Conservation (phyloP, 2,329 filamentous ascomycete species). For the Microcyclospora tardicrescens region DNA sequence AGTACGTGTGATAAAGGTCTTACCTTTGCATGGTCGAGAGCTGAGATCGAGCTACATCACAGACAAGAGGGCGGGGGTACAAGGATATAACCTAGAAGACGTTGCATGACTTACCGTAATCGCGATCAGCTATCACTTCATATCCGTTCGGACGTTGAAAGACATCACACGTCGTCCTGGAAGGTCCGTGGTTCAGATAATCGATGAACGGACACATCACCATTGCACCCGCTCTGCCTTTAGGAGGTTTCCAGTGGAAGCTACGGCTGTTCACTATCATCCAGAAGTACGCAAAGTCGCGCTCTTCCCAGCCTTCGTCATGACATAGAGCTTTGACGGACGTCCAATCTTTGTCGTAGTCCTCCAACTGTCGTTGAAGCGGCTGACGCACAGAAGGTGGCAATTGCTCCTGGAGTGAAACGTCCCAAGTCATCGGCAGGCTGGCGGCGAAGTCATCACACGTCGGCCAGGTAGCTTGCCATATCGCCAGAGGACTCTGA, state of each 20-base stretch:
- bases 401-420: slow-evolving; percentile 26
- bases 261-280: slow-evolving; percentile 47
- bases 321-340: slow-evolving; percentile 5
- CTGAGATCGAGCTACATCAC: too few relatives aligned
- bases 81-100: not conserved
- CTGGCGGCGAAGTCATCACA: slow-evolving; percentile 44
- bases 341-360: slow-evolving; percentile 16
- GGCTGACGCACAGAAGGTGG: slow-evolving; percentile 24
- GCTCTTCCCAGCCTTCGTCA: slow-evolving; percentile 17
- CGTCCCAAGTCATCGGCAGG: slow-evolving; percentile 45
- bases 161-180: slow-evolving; percentile 38
- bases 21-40: too few relatives aligned
- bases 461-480: slow-evolving; percentile 43
- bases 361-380: slow-evolving; percentile 17
- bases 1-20: too few relatives aligned
- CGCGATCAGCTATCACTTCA: slow-evolving; percentile 38
- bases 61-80: slow-evolving; percentile 1
- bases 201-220: slow-evolving; percentile 60
- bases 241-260: slow-evolving; percentile 43
- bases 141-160: slow-evolving; percentile 40
- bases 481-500: slow-evolving; percentile 5
- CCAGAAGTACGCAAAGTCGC: slow-evolving; percentile 44
- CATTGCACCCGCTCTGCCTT: slow-evolving; percentile 45
- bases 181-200: slow-evolving; percentile 48
- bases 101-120: slow-evolving; percentile 31